phyloP scores from a whole-genome alignment of 73 alveolate species.

The Diophrys appendiculata region DNA sequence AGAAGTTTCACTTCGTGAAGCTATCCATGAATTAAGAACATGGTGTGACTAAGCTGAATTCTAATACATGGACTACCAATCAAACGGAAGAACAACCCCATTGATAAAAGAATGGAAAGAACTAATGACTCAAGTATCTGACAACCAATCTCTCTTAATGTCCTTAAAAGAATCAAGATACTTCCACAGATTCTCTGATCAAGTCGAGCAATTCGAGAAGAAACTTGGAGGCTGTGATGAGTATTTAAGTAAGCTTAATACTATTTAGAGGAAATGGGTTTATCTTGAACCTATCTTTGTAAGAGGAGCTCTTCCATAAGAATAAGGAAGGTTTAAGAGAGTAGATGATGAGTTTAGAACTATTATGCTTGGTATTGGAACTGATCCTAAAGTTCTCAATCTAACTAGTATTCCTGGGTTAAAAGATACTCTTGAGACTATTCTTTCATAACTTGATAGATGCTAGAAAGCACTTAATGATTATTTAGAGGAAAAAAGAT shows the following conservation, averaged over 20 bases:
- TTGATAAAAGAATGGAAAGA: constrained; percentile 99
- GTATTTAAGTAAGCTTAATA: constrained; percentile 80
- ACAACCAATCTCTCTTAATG: constrained; percentile 93
- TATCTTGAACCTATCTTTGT: constrained; percentile 99
- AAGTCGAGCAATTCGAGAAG: constrained; percentile 93
- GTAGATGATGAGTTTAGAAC: constrained; percentile 97
- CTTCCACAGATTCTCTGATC: constrained; percentile 92
- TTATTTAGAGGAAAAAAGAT: constrained; percentile 97
- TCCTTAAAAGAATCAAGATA: constrained; percentile 97
- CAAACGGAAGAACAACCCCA: constrained; percentile 93
- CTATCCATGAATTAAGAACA: constrained; percentile 92
- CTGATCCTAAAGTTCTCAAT: constrained; percentile 89
- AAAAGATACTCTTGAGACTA: constrained; percentile 95
- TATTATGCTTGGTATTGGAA: constrained; percentile 90
- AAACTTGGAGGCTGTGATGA: constrained; percentile 95
- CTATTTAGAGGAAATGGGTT: constrained; percentile 99
- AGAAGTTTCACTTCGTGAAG: constrained; percentile 97
- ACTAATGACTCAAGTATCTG: constrained; percentile 97
- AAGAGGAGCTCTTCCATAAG: constrained; percentile 99
- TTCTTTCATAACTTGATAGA: constrained; percentile 96
- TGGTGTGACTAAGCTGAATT: constrained; percentile 90
- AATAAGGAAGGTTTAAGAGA: constrained; percentile 98
- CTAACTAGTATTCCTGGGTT: constrained; percentile 93
- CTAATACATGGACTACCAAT: constrained; percentile 60
- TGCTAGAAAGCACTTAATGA: constrained; percentile 99